Evolutionary conservation across 129 eudicot genomes (phyloP), one percentile per base, ranked within the genome.

Genomic region (Flaveria ramosissima): DNA sequence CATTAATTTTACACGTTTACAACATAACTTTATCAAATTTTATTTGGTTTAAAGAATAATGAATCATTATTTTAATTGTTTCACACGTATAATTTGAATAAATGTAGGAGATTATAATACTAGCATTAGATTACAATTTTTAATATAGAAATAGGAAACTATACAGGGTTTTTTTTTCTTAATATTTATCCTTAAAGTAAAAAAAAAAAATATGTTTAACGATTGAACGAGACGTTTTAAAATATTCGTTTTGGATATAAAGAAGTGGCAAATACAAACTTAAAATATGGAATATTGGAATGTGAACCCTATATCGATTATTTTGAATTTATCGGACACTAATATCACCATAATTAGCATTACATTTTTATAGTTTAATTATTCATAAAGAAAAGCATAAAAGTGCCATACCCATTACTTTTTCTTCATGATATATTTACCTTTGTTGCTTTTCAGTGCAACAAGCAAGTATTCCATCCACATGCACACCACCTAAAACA

Each of bases 401-500:
- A 60, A 52, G n/a, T 11, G n/a, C n/a, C 8, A 12, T 60, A 23
- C 66, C 39, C 66, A 60, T 60, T 60, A 60, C 39, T 24, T 59
- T 60, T 60, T 10, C n/a, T 60, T 23, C 36, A 60, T 52, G 6
- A n/a, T 52, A 20, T 52, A n/a, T 15, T 15, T 52, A 52, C 21
- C 66, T 60, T 60, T 60, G 66, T 60, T 60, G 66, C 66, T 60
- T 60, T 60, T 60, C 0, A 11, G 66, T 23, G 66, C 32, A 60
- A 60, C 66, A 60, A 57, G 63, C 63, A 57, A 60, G 39, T 23
- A 60, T 60, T 60, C 66, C 66, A 60, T 36, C 15, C 66, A 60
- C 66, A 60, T 60, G 66, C 66, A 60, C 41, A 60, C 39, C 66
- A 60, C 66, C 66, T 60, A 60, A 23, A 36, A 60, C 24, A 60